These are phyloP conservation scores for Scheffersomyces illinoinensis DNA, from an alignment of 1,139 yeast genomes.

Conservation along the genomic window DNA sequence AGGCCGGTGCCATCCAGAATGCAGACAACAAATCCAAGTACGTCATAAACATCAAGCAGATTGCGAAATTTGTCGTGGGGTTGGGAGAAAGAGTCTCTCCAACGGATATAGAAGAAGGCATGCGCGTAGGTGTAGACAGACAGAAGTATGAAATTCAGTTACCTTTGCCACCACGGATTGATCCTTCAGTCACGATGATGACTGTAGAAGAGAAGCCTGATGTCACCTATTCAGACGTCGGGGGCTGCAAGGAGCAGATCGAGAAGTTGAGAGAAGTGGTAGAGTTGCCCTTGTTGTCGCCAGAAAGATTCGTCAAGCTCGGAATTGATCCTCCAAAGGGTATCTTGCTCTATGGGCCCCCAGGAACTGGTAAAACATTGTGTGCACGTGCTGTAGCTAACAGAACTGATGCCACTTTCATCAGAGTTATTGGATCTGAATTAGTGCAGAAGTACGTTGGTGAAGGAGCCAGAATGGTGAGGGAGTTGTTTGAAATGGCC, in stretches of 20 bases:
- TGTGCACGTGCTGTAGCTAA: slow-evolving; percentile 99
- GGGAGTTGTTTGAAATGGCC: slow-evolving; percentile 98
- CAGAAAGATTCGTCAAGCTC: slow-evolving; percentile 91
- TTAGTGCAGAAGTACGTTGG: slow-evolving; percentile 97
- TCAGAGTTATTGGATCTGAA: slow-evolving; percentile 96
- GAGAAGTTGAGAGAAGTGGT: slow-evolving; percentile 97
- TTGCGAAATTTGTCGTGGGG: slow-evolving; percentile 96
- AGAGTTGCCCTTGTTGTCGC: slow-evolving; percentile 89
- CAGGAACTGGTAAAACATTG: slow-evolving; percentile 97
- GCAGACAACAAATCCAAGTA: slow-evolving; percentile 88
- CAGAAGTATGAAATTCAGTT: slow-evolving; percentile 94
- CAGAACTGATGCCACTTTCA: slow-evolving; percentile 97
- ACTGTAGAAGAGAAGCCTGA: slow-evolving; percentile 98
- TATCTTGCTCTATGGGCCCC: slow-evolving; percentile 92
- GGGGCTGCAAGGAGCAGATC: slow-evolving; percentile 97
- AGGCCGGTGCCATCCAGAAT: slow-evolving; percentile 43
- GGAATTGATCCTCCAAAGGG: slow-evolving; percentile 99
- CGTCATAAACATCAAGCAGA: slow-evolving; percentile 94
- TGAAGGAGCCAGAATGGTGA: slow-evolving; percentile 99
- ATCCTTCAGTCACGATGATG: slow-evolving; percentile 99
- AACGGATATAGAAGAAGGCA: slow-evolving; percentile 98
- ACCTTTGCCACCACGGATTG: slow-evolving; percentile 96
- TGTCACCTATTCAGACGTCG: slow-evolving; percentile 87
- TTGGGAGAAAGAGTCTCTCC: slow-evolving; percentile 97
- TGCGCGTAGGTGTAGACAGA: slow-evolving; percentile 99